A percentile compares a stretch with the other conserved stretches of the same genome.
phyloP scores from a whole-genome alignment of 345 rosid species.

The Heritiera fomes region DNA sequence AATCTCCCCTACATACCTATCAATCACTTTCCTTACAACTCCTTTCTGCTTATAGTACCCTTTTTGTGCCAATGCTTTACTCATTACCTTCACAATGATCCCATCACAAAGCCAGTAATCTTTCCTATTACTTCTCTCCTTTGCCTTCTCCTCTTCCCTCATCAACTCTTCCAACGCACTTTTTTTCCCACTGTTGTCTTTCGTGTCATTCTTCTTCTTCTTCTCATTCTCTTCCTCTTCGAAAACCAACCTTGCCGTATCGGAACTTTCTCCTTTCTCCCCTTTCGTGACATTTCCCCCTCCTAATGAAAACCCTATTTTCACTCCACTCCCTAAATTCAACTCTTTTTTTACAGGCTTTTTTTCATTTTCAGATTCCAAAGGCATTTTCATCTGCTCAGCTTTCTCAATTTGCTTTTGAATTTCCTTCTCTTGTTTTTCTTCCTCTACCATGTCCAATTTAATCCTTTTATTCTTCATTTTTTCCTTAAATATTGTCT shows the following conservation, averaged over 20 bases:
- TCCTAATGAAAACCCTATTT: constrained; percentile 74
- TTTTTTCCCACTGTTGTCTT: constrained; percentile 31
- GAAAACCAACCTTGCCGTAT: constrained; percentile 40
- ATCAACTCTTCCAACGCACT: constrained; percentile 87
- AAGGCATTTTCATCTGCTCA: constrained; percentile 30
- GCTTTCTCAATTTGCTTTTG: constrained; percentile 84
- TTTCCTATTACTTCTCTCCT: constrained; percentile 81
- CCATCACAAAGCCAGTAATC: constrained; percentile 89
- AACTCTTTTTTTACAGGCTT: constrained; percentile 35
- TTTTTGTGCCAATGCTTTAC: constrained; percentile 69
- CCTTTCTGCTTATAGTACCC: constrained; percentile 95
- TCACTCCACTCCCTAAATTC: constrained; percentile 56
- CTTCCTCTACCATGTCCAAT: constrained; percentile 84
- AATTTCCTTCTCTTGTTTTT: constrained; percentile 87
- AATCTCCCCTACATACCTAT: constrained; percentile 80
- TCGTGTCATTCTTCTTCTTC: constrained; percentile 40
- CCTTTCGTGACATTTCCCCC: constrained; percentile 28
- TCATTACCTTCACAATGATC: constrained; percentile 86
- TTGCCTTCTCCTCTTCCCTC: constrained; percentile 84
- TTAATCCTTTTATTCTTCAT: constrained; percentile 78
- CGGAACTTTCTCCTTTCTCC: constrained; percentile 55
- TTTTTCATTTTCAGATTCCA: constrained; percentile 20
- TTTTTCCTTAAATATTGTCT: constrained; percentile 81
- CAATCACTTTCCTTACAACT: constrained; percentile 77
- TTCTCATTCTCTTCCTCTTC: constrained; percentile 55